A percentile compares a stretch with the other conserved stretches of the same genome.
These are phyloP conservation scores for Lentinus polychrous DNA, from an alignment of 1,284 basidiomycete species.

Conservation along the genomic window DNA sequence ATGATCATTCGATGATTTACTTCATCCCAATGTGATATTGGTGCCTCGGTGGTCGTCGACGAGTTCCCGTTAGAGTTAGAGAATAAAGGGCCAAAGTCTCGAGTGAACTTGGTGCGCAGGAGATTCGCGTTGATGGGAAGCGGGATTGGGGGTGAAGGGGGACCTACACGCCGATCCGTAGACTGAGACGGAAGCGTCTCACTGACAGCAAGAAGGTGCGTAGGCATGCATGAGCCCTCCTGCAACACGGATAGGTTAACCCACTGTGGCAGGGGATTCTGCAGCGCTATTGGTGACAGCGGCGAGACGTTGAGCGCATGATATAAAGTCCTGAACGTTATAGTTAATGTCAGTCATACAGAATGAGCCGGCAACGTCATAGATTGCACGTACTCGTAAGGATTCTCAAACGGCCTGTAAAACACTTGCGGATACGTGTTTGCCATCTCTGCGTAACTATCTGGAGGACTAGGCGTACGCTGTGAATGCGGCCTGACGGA, in stretches of 20 bases:
- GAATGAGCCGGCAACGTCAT: conserved; percentile 1
- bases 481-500: background rate
- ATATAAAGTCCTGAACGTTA: conserved; percentile 17
- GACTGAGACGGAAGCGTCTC: conserved; percentile 9
- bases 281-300: conserved; percentile 6
- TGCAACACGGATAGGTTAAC: conserved; percentile 14
- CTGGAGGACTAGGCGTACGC: background rate
- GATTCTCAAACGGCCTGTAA: conserved; percentile 21
- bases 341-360: background rate
- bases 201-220: conserved; percentile 18
- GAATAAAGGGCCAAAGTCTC: conserved; percentile 10
- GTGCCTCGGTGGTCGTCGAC: conserved; percentile 5
- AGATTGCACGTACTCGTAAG: conserved; percentile 13
- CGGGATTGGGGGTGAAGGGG: conserved; percentile 16
- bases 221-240: conserved; percentile 14
- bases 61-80: background rate
- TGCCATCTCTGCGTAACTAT: background rate
- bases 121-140: conserved; percentile 22
- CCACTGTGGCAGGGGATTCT: conserved; percentile 11
- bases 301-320: conserved; percentile 17
- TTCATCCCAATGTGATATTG: conserved; percentile 10
- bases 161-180: conserved; percentile 9
- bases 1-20: conserved; percentile 12
- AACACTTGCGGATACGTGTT: conserved; percentile 9
- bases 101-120: conserved; percentile 19